Conservation (phyloP, 805 yeast genomes). For the Starmerella lactis-condensi region DNA sequence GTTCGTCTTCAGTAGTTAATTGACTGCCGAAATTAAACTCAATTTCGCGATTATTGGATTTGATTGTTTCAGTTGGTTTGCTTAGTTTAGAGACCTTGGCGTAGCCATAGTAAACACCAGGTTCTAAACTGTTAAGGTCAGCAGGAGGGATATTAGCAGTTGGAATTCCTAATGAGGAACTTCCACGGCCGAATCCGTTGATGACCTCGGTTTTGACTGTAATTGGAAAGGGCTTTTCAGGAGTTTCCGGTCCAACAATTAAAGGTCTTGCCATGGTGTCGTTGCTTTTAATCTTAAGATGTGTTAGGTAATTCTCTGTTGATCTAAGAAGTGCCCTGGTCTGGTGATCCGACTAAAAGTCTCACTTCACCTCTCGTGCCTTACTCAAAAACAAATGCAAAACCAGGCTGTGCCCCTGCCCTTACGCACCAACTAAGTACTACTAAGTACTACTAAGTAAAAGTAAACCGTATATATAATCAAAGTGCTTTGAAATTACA, state of each 20-base stretch:
- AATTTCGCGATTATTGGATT: constrained; percentile 24
- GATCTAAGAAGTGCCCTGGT: too few relatives aligned
- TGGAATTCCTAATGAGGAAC: constrained; percentile 82
- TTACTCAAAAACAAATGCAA: too few relatives aligned
- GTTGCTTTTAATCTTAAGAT: too few relatives aligned
- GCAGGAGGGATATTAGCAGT: constrained; percentile 74
- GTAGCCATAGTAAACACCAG: constrained; percentile 89
- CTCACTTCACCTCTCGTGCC: too few relatives aligned
- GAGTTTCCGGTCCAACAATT: constrained; percentile 21
- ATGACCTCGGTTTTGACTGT: constrained; percentile 28
- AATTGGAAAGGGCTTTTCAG: constrained; percentile 24
- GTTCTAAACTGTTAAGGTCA: constrained; percentile 28
- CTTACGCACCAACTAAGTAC: too few relatives aligned
- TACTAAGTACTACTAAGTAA: too few relatives aligned
- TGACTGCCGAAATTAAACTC: constrained; percentile 43
- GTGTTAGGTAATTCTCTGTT: too few relatives aligned
- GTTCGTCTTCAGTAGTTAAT: constrained; percentile 25
- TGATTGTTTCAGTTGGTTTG: constrained; percentile 17
- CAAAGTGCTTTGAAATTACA: too few relatives aligned
- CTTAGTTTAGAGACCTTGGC: constrained; percentile 23
- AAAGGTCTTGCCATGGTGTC: too few relatives aligned
- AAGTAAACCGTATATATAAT: too few relatives aligned
- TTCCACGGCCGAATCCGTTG: constrained; percentile 90
- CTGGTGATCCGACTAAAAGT: too few relatives aligned
- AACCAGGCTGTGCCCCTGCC: too few relatives aligned